These are phyloP conservation scores for Myriosclerotinia curreyana DNA, from an alignment of 2,329 filamentous ascomycete species.

Conservation along the genomic window DNA sequence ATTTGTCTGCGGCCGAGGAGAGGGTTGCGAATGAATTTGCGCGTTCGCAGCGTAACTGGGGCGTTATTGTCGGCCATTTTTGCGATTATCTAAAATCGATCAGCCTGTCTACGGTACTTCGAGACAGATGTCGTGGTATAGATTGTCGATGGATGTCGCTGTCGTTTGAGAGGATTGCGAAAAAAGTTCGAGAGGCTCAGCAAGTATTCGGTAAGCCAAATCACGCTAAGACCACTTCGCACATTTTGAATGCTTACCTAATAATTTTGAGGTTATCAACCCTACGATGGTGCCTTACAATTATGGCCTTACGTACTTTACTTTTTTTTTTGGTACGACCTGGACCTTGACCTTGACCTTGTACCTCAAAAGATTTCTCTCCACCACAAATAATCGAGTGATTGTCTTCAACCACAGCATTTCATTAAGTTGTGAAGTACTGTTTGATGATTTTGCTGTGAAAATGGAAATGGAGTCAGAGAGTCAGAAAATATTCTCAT, in stretches of 20 bases:
- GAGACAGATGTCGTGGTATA: slow-evolving; percentile 36
- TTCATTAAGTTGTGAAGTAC: slow-evolving; percentile 18
- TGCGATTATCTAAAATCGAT: slow-evolving; percentile 45
- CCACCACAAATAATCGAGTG: slow-evolving; percentile 15
- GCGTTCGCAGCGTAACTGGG: slow-evolving; percentile 85
- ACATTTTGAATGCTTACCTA: too few relatives aligned
- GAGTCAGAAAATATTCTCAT: not conserved
- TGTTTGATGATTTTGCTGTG: not conserved
- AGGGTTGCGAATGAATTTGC: slow-evolving; percentile 99
- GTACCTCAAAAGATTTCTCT: not conserved
- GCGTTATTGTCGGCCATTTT: slow-evolving; percentile 85
- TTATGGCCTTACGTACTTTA: not conserved
- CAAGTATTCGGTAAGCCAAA: slow-evolving; percentile 26
- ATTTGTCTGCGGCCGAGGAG: slow-evolving; percentile 99
- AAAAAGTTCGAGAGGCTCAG: slow-evolving; percentile 24
- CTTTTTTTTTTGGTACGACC: not conserved
- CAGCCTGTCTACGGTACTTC: slow-evolving; percentile 36
- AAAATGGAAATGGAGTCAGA: not conserved
- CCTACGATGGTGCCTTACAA: slow-evolving; percentile 28
- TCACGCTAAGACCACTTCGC: slow-evolving; percentile 21
- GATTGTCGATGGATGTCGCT: slow-evolving; percentile 37
- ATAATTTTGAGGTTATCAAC: slow-evolving; percentile 19
- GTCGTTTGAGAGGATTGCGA: slow-evolving; percentile 29
- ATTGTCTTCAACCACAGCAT: slow-evolving; percentile 1
- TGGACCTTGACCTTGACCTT: not conserved